Conservation (phyloP, 495 filamentous ascomycete genomes). For the Podospora comata region DNA sequence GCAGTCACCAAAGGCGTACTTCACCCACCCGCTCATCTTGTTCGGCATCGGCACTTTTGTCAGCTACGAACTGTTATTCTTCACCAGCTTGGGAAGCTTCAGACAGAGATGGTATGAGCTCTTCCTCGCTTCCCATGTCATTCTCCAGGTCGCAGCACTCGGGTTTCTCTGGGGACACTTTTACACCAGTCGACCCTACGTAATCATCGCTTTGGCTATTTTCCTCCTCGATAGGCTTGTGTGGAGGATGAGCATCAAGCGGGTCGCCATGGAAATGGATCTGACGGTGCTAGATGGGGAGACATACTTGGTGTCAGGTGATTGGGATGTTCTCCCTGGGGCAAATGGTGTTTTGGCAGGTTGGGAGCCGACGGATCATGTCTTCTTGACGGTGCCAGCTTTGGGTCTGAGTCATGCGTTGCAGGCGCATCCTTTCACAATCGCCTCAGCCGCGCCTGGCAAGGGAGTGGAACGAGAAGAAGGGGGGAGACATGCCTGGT, state of each 20-base stretch:
- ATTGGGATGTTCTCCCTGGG: constrained; percentile 36
- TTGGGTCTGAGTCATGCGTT: constrained; percentile 37
- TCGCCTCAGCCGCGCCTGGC: constrained; percentile 48
- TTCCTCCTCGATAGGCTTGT: constrained; percentile 58
- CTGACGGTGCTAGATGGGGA: constrained; percentile 41
- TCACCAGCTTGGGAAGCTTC: constrained; percentile 33
- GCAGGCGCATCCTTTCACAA: constrained; percentile 61
- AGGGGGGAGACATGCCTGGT: constrained; percentile 33
- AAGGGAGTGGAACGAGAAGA: constrained; percentile 6
- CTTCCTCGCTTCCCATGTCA: constrained; percentile 42
- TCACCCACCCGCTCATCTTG: constrained; percentile 35
- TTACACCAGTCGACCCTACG: constrained; percentile 30
- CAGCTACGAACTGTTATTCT: constrained; percentile 60
- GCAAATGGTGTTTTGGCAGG: constrained; percentile 43
- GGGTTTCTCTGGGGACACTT: constrained; percentile 56
- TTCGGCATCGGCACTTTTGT: constrained; percentile 39
- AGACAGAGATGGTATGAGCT: constrained; percentile 33
- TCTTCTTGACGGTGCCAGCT: constrained; percentile 55
- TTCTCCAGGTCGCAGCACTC: constrained; percentile 51
- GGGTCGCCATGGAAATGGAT: constrained; percentile 40
- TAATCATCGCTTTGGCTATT: constrained; percentile 36
- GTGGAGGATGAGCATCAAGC: constrained; percentile 51
- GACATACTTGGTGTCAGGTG: constrained; percentile 47
- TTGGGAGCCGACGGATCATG: constrained; percentile 57
- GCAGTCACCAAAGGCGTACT: constrained; percentile 21